Percentiles rank a stretch among this genome's conserved stretches.
These are phyloP conservation scores for Eucalyptus rudis DNA, from an alignment of 345 rosid species.

Conservation along the genomic window DNA sequence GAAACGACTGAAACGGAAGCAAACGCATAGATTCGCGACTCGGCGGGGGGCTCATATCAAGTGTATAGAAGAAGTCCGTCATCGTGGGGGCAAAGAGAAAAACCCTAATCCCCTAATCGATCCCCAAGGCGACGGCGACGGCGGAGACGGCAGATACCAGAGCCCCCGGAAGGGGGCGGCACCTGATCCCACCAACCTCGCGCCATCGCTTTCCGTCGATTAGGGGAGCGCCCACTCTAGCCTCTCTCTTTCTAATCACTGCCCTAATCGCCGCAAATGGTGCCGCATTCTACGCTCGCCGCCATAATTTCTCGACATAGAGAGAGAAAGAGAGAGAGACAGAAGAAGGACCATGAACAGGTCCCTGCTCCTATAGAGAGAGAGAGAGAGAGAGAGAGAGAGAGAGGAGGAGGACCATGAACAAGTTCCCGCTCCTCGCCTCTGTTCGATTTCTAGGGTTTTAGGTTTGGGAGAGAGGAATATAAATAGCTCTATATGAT, in stretches of 20 bases:
- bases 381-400: background rate
- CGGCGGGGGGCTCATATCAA: slow-evolving; percentile 40
- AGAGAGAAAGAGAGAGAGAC: background rate
- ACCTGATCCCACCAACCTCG: background rate
- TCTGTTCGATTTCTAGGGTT: background rate
- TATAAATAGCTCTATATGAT: background rate
- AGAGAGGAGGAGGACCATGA: background rate
- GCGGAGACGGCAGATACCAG: slow-evolving; percentile 1
- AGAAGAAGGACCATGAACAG: background rate
- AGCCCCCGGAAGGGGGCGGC: slow-evolving; percentile 5
- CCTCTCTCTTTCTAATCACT: slow-evolving; percentile 52
- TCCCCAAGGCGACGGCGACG: background rate
- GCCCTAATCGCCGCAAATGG: slow-evolving; percentile 2
- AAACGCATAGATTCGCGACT: background rate
- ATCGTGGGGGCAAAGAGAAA: background rate
- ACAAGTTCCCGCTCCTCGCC: background rate
- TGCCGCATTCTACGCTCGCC: background rate
- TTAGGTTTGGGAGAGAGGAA: background rate
- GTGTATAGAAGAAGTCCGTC: slow-evolving; percentile 21
- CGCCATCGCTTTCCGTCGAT: background rate
- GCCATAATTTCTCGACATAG: background rate
- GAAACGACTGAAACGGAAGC: background rate
- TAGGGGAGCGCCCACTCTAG: slow-evolving; percentile 20
- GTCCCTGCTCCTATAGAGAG: background rate
- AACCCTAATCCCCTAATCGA: slow-evolving; percentile 3